Evolutionary conservation across 2,329 filamentous ascomycete species (phyloP), one percentile per base, ranked within the genome.

Genomic region (Fusarium hostae): DNA sequence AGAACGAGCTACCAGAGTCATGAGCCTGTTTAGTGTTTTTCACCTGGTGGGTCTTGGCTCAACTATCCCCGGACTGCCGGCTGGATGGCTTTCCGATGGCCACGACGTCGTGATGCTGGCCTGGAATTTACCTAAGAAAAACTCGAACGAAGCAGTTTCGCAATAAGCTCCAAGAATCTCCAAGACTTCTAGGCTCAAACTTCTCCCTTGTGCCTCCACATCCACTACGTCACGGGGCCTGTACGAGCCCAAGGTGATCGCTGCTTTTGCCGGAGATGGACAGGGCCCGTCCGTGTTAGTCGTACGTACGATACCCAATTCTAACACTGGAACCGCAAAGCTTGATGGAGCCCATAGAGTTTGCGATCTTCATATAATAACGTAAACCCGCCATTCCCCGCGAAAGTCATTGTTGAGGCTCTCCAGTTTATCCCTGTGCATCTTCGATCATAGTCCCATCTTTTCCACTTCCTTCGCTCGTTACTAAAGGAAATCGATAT

Each of bases 1-100:
- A 69, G 69, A 72, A 72, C 28, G 69, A 72, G 71, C 34, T 28
- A 22, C 34, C n/a, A 71, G 69, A 71, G 69, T 72, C 70, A 72
- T 70, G 70, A 59, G 70, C 63, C 63, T 61, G 64, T 58, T 69
- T 65, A 67, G 58, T 56, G 28, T 57, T 72, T 70, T 60, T 47
- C n/a, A n/a, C 30, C 18, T n/a, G 40, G 70, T 73, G 61, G 65
- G 54, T 35, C 65, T 34, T 40, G 37, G 26, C 10, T 22, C 28
- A 12, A 47, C 16, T 24, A 34, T 32, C 48, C 67, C 68, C 68
- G 61, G 70, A 57, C 45, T 70, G 61, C 61, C 57, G 62, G 56
- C 50, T 70, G 70, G 70, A 66, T 57, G 44, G 32, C 35, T 50
- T 63, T 52, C 70, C 70, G 70, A 62, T 67, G 61, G 52, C 47